Evolutionary conservation across 164 flowering plant species (phyloP), one percentile per base, ranked within the genome.

Genomic region (Liriodendron chinense): DNA sequence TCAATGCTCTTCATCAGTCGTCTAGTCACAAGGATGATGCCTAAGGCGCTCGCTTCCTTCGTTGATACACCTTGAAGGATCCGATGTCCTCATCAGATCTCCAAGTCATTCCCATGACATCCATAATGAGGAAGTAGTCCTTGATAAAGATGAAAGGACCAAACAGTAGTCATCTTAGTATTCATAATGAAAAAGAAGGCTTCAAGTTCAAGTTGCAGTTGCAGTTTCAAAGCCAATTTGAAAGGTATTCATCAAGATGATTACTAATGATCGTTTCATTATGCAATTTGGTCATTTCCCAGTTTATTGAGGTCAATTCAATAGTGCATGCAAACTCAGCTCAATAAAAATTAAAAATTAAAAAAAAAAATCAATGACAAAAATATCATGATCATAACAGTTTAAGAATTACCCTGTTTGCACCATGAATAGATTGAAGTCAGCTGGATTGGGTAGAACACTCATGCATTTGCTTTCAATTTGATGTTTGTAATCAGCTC

Each of bases 391-490:
- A 63, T 9, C n/a, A n/a, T n/a, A n/a, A n/a, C n/a, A n/a, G n/a
- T n/a, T n/a, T 8, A 22, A 63, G 9, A 47, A 80, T 78, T 65
- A 96, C 99, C 92, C 97, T 56, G 97, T 85, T 76, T 94, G 99
- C 78, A 96, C 97, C 98, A 94, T 92, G 80, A 89, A 94, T 53
- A 96, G 87, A 76, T 96, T 91, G 83, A 91, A 91, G 84, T 96
- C 99, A 14, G 92, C 83, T 23, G 99, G 97, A 85, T 94, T 96
- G 1, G 98, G 92, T 64, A 94, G 72, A 62, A 94, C 86, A 74
- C 93, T 91, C 97, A 92, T 90, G 90, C 99, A 94, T 82, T 94
- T 96, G 81, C 87, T 89, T 12, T 96, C 99, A 70, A 92, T 85
- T 79, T 88, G 97, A 84, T 90, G 89, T 80, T 80, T 90, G 88